These are phyloP conservation scores for Aspergillus neoniger DNA, from an alignment of 2,329 filamentous ascomycete genomes.

Conservation along the genomic window DNA sequence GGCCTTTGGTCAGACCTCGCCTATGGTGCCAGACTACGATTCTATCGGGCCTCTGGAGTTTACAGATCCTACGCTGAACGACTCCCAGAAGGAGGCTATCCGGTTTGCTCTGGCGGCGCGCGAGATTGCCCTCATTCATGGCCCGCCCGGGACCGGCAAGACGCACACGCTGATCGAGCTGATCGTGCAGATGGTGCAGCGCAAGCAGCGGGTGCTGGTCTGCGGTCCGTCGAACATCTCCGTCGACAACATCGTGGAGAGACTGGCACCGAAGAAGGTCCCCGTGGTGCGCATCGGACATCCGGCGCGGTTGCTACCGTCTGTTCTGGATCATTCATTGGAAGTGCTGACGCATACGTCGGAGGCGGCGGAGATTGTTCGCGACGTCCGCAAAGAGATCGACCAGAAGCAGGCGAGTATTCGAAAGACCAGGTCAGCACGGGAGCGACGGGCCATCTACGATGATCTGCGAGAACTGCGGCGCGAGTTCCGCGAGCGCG, in stretches of 20 bases:
- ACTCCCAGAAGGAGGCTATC: slow-evolving; percentile 64
- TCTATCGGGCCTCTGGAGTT: slow-evolving; percentile 53
- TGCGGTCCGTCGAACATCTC: slow-evolving; percentile 96
- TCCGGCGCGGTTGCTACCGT: slow-evolving; percentile 84
- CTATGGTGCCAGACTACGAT: slow-evolving; percentile 53
- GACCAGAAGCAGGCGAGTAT: slow-evolving; percentile 87
- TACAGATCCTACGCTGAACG: slow-evolving; percentile 59
- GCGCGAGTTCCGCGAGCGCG: slow-evolving; percentile 84
- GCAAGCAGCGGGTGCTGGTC: slow-evolving; percentile 76
- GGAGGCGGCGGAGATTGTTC: slow-evolving; percentile 84
- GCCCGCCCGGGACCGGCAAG: slow-evolving; percentile 93
- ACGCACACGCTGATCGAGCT: slow-evolving; percentile 95
- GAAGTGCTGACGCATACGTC: slow-evolving; percentile 89
- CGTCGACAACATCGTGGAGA: slow-evolving; percentile 97
- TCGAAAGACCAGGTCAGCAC: slow-evolving; percentile 78
- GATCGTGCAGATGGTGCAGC: slow-evolving; percentile 82
- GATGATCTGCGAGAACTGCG: slow-evolving; percentile 79
- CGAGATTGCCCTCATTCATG: slow-evolving; percentile 89
- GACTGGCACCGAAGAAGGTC: slow-evolving; percentile 79
- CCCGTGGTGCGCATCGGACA: slow-evolving; percentile 89
- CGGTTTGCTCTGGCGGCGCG: slow-evolving; percentile 79
- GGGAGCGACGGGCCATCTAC: slow-evolving; percentile 80
- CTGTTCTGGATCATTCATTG: slow-evolving; percentile 84
- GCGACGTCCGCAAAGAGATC: slow-evolving; percentile 88
- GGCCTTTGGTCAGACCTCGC: slow-evolving; percentile 60